Conservation (phyloP, 2,329 filamentous ascomycete species). For the Ophiostoma piceae region DNA sequence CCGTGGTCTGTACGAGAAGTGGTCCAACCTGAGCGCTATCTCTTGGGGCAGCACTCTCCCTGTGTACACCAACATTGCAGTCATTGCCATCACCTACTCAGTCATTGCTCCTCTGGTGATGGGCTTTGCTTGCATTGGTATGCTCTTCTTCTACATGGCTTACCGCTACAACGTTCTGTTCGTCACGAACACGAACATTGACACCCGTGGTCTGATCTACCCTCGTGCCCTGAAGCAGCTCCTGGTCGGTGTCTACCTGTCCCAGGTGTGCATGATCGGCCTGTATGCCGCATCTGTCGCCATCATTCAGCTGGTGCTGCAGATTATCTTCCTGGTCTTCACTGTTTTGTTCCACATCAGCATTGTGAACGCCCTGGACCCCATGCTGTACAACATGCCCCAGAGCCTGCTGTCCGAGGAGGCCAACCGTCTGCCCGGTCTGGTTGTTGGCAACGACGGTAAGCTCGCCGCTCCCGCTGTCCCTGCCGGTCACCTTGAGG, state of each 20-base stretch:
- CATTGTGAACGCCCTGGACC: conserved; percentile 66
- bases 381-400: conserved; percentile 73
- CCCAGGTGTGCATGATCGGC: conserved; percentile 73
- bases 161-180: conserved; percentile 87
- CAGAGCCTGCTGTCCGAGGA: conserved; percentile 58
- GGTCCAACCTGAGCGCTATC: conserved; percentile 66
- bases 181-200: conserved; percentile 71
- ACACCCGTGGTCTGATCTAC: conserved; percentile 89
- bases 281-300: conserved; percentile 67
- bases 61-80: conserved; percentile 72
- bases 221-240: conserved; percentile 84
- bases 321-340: conserved; percentile 69
- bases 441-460: not conserved
- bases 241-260: conserved; percentile 74
- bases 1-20: conserved; percentile 71
- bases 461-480: not conserved
- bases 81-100: conserved; percentile 75
- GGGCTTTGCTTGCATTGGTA: conserved; percentile 73
- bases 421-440: conserved; percentile 27
- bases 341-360: conserved; percentile 70
- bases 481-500: conserved; percentile 24
- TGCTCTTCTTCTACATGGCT: conserved; percentile 75
- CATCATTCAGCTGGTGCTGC: conserved; percentile 65
- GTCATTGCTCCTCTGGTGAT: conserved; percentile 79
- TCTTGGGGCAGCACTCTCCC: conserved; percentile 83